These are phyloP conservation scores for Sphaceloma murrayae DNA, from an alignment of 2,329 filamentous ascomycete genomes.

Conservation along the genomic window DNA sequence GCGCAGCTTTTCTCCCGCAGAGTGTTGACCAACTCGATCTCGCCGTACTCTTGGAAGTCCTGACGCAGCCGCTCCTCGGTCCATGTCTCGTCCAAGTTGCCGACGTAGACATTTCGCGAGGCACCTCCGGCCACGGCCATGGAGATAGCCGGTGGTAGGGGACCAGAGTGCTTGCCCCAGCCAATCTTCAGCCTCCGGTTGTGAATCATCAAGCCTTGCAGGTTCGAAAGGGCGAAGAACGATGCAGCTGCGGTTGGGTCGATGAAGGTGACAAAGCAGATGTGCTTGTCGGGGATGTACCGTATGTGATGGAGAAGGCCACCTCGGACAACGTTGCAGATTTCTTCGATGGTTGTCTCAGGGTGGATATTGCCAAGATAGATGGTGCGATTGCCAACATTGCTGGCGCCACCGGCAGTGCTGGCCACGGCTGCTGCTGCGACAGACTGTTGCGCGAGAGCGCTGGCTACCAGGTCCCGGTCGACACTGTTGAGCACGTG, in stretches of 20 bases:
- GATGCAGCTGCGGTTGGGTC: slow-evolving; percentile 95
- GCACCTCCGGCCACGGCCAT: slow-evolving; percentile 92
- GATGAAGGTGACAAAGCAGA: slow-evolving; percentile 99
- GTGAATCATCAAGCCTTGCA: slow-evolving; percentile 98
- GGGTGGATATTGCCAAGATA: slow-evolving; percentile 98
- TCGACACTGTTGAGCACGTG: slow-evolving; percentile 94
- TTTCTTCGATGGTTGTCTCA: slow-evolving; percentile 97
- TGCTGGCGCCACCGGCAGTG: slow-evolving; percentile 92
- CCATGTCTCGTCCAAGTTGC: slow-evolving; percentile 95
- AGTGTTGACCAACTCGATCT: slow-evolving; percentile 95
- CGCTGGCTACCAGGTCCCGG: slow-evolving; percentile 91
- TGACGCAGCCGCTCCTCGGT: slow-evolving; percentile 90
- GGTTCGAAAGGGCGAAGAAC: slow-evolving; percentile 94
- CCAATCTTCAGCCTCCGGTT: slow-evolving; percentile 96
- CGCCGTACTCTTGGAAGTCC: slow-evolving; percentile 94
- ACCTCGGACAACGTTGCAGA: slow-evolving; percentile 95
- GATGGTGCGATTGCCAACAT: slow-evolving; percentile 92
- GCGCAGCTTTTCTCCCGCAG: slow-evolving; percentile 97
- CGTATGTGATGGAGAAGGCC: slow-evolving; percentile 95
- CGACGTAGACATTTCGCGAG: slow-evolving; percentile 97
- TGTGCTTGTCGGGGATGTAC: slow-evolving; percentile 99
- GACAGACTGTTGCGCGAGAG: slow-evolving; percentile 92
- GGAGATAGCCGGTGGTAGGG: slow-evolving; percentile 88
- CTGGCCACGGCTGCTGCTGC: slow-evolving; percentile 94
- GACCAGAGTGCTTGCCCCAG: slow-evolving; percentile 98